phyloP scores from a whole-genome alignment of 352 stramenopile genomes.

The Thalassiosira mediterranea region DNA sequence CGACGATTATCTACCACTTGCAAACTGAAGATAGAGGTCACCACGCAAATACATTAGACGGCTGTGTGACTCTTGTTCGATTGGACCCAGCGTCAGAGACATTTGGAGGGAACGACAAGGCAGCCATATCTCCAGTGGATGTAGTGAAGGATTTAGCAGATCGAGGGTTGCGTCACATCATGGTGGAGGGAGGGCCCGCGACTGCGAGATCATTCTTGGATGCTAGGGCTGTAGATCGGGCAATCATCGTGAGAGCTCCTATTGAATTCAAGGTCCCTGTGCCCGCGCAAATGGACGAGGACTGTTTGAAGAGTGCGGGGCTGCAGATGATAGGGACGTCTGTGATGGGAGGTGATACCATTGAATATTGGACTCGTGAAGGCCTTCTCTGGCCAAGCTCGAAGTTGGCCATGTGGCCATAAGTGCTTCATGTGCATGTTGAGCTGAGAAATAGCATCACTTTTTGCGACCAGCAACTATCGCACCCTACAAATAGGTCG shows the following conservation, averaged over 20 bases:
- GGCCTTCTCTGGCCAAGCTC: conserved; percentile 60
- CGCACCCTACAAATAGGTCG: no score
- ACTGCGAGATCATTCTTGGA: conserved; percentile 70
- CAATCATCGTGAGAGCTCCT: conserved; percentile 69
- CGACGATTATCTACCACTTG: conserved; percentile 69
- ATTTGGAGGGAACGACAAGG: conserved; percentile 11
- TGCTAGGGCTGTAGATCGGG: conserved; percentile 66
- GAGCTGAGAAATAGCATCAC: conserved; percentile 7
- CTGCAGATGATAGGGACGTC: conserved; percentile 57
- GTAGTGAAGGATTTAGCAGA: conserved; percentile 62
- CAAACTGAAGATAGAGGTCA: neutral
- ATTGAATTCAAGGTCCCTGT: conserved; percentile 64
- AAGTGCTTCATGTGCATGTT: conserved; percentile 4
- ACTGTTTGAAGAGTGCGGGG: conserved; percentile 56
- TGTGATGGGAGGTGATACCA: conserved; percentile 46
- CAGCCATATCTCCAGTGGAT: conserved; percentile 32
- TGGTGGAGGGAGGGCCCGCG: conserved; percentile 80
- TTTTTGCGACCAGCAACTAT: no score
- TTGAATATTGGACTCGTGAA: conserved; percentile 73
- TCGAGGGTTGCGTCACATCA: conserved; percentile 65
- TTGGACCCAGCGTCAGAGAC: conserved; percentile 14
- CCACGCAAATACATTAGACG: neutral
- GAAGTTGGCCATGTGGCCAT: conserved; percentile 64
- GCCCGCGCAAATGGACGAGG: conserved; percentile 50
- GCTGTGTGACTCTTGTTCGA: conserved; percentile 38